These are phyloP conservation scores for Aspergillus hancockii DNA, from an alignment of 495 filamentous ascomycete species.

Conservation along the genomic window DNA sequence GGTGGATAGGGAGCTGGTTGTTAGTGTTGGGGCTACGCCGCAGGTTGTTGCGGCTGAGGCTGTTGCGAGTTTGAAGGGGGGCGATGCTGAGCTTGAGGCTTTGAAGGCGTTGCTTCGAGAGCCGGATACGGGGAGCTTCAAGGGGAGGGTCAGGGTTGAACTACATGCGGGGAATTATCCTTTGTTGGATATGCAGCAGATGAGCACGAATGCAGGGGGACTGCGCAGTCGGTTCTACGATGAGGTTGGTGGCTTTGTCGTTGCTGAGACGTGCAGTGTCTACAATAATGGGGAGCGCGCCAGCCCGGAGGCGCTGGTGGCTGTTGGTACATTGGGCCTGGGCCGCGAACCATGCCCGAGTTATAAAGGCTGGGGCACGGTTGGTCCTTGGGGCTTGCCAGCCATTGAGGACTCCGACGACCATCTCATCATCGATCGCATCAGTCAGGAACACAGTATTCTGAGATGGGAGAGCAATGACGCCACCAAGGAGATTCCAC, in stretches of 20 bases:
- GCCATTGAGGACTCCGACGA: not conserved
- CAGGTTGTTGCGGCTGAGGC: conserved; percentile 64
- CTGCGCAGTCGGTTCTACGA: conserved; percentile 37
- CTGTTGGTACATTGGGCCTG: conserved; percentile 69
- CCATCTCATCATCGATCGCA: not conserved
- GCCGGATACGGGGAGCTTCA: conserved; percentile 13
- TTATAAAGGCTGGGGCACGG: conserved; percentile 73
- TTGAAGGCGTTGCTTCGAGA: conserved; percentile 25
- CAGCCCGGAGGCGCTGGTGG: conserved; percentile 66
- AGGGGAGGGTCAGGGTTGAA: conserved; percentile 52
- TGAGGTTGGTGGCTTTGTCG: conserved; percentile 66
- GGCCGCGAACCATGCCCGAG: conserved; percentile 73
- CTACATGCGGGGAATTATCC: conserved; percentile 75
- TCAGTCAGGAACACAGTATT: conserved; percentile 41
- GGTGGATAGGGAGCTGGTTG: conserved; percentile 45
- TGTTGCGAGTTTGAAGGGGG: conserved; percentile 22
- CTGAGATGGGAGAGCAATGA: conserved; percentile 26
- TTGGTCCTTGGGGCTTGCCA: conserved; percentile 57
- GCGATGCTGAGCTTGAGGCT: conserved; percentile 19
- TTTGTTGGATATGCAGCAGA: conserved; percentile 78
- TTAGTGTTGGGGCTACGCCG: conserved; percentile 82
- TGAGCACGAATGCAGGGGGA: conserved; percentile 66
- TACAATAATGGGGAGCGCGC: conserved; percentile 56
- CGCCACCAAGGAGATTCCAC: conserved; percentile 20
- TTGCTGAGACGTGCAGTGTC: conserved; percentile 71